Base-by-base conservation (phyloP, 179 eudicot species). In the Carnegiea gigantea region DNA sequence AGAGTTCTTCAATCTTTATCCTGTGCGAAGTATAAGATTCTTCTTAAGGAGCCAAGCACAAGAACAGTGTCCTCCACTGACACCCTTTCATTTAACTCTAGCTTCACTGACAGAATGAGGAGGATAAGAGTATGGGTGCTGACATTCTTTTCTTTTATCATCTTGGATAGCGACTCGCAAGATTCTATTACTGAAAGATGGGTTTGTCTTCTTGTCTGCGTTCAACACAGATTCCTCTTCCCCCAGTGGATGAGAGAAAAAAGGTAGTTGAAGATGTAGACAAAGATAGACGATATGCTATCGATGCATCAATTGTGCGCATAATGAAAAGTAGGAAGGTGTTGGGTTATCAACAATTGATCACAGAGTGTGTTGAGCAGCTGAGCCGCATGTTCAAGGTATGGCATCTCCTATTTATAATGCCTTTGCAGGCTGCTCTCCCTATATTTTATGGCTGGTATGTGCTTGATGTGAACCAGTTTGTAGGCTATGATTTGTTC, bases 181-280 rank as follows among this genome's bases (percentile, higher is more conserved):
- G 15, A 11, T 30, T 70, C 54, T 54, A 28, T 73, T 76, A 24
- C 23, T 17, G 40, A 67, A 62, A 67, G 20, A 80, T 36, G 75
- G 12, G 59, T 44, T 57, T 62, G 43, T 36, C 33, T 44, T 15
- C 44, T 40, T 68, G 77, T 53, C 13, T 85, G 24, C 40, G 57
- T 46, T 40, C 38, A 38, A 13, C 70, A 9, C 78, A 91, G 94
- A 88, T 91, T 84, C 94, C 94, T 79, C 92, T 91, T 71, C 94
- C 92, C 17, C 86, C 86, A 3, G 84, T 90, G 82, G 94, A 91
- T 67, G 94, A 91, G 80, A 90, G 87, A 86, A 90, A 90, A 80
- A 91, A 84, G 85, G 87, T 91, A n/a, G 89, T 90, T 79, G 94
- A 91, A 82, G 94, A 91, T 78, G 92, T 91, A 60, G 94, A 90